Conservation (phyloP, 2,329 filamentous ascomycete species). For the Ophiosphaerella narmari region DNA sequence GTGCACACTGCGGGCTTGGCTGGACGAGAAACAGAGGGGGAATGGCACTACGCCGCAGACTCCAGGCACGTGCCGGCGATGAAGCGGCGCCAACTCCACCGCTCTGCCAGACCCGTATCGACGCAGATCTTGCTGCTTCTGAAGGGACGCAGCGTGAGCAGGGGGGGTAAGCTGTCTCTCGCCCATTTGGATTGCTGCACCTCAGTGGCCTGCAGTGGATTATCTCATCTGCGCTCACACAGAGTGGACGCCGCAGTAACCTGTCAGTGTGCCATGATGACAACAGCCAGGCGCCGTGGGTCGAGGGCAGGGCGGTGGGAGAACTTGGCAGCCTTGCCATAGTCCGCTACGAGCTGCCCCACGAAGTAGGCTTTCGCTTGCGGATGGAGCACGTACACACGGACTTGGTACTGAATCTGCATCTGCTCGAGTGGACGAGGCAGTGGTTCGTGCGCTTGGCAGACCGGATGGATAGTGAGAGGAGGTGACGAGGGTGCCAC, state of each 20-base stretch:
- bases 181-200: conserved; percentile 27
- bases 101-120: conserved; percentile 23
- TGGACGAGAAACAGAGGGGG: conserved; percentile 31
- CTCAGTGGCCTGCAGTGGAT: conserved; percentile 16
- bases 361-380: neutral
- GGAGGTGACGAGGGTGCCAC: conserved; percentile 6
- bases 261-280: conserved; percentile 38
- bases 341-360: conserved; percentile 11
- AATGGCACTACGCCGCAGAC: conserved; percentile 35
- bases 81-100: conserved; percentile 37
- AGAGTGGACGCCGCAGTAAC: conserved; percentile 32
- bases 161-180: conserved; percentile 31
- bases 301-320: conserved; percentile 18
- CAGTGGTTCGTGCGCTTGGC: conserved; percentile 20
- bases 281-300: conserved; percentile 24
- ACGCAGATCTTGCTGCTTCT: conserved; percentile 40
- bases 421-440: conserved; percentile 16
- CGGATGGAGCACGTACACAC: conserved; percentile 9
- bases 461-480: conserved; percentile 10
- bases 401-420: conserved; percentile 12
- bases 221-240: conserved; percentile 32
- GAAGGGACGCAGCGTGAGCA: conserved; percentile 36
- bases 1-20: conserved; percentile 33
- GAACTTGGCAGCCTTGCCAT: conserved; percentile 17
- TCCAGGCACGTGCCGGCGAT: conserved; percentile 43